Base-by-base conservation (phyloP, 805 yeast species). In the Suhomyces sp. region DNA sequence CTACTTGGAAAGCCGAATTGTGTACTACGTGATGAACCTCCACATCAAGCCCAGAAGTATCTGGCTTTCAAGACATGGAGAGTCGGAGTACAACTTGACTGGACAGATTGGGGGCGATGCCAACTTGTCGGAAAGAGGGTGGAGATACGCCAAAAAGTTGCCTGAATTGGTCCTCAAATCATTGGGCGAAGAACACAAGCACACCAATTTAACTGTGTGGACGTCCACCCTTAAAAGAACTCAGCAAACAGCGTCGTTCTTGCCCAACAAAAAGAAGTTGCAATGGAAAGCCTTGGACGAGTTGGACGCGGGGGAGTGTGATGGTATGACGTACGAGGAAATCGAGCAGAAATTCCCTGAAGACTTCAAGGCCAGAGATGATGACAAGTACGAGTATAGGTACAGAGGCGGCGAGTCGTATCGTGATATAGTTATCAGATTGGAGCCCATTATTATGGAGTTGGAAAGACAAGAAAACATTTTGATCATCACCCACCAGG, bases 371-470 rank as follows among this genome's bases (percentile, higher is more conserved):
- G 97, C 97, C 6, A 82, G 99, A 54, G 99, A 94, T 68, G 97
- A 89, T 59, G 88, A 94, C 74, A 94, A 94, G 73, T 94, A 88
- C 67, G 97, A 90, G 67, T 94, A 94, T 71, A 81, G 99, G 50
- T 94, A 94, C 70, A 82, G 97, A 44, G 98, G 98, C 9, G 99
- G 99, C 45, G 99, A 94, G 71, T 88, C 96, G 4, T 94, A 94
- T 70, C 82, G 97, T 53, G 99, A 94, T 63, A 96, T 94, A 41
- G 97, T 93, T 45, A 87, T 92, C 44, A 78, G 99, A 53, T 77
- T 94, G 52, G 99, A 94, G 68, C 99, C 99, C 5, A 91, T 94
- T 59, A 94, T 94, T 56, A 94, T 94, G 99, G 99, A 94, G 70
- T 79, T 94, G 58, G 99, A 94, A 72, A 85, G 97, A 55, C 98